A percentile compares a stretch with the other conserved stretches of the same genome.
Conservation (phyloP, 192 early-diverging fungal genomes). For the Coemansia sp. region DNA sequence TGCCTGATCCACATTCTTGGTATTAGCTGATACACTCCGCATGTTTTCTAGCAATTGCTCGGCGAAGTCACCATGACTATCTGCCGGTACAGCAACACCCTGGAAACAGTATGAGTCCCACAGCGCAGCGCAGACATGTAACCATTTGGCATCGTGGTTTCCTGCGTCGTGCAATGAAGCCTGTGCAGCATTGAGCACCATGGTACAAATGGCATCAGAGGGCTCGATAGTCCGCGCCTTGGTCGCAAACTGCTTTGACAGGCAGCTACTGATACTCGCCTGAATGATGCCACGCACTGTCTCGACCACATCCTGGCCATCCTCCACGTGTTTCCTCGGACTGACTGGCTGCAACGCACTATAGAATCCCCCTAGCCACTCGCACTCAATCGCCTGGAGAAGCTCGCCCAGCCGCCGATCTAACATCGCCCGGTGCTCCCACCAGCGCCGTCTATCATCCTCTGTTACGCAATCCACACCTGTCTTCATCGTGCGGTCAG, state of each 20-base stretch:
- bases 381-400: slow-evolving; percentile 63
- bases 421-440: slow-evolving; percentile 65
- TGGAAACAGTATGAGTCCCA: slow-evolving; percentile 60
- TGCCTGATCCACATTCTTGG: too few relatives aligned
- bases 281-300: slow-evolving; percentile 1
- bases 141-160: too few relatives aligned
- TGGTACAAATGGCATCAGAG: slow-evolving; percentile 41
- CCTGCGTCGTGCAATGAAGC: too few relatives aligned
- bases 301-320: background rate
- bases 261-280: slow-evolving; percentile 6
- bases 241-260: slow-evolving; percentile 19
- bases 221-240: slow-evolving; percentile 20
- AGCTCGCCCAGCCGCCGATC: slow-evolving; percentile 66
- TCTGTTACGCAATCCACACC: slow-evolving; percentile 50
- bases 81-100: slow-evolving; percentile 32
- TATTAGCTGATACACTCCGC: slow-evolving; percentile 30
- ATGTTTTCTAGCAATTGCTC: slow-evolving; percentile 60
- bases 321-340: too few relatives aligned
- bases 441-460: slow-evolving; percentile 77
- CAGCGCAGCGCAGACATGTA: slow-evolving; percentile 36
- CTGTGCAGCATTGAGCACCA: slow-evolving; percentile 53
- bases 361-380: slow-evolving; percentile 87
- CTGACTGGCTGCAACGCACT: slow-evolving; percentile 14
- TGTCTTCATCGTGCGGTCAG: slow-evolving; percentile 64
- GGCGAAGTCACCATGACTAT: slow-evolving; percentile 64